phyloP scores from a whole-genome alignment of 2,329 filamentous ascomycete species.

The Botryotinia globosa region DNA sequence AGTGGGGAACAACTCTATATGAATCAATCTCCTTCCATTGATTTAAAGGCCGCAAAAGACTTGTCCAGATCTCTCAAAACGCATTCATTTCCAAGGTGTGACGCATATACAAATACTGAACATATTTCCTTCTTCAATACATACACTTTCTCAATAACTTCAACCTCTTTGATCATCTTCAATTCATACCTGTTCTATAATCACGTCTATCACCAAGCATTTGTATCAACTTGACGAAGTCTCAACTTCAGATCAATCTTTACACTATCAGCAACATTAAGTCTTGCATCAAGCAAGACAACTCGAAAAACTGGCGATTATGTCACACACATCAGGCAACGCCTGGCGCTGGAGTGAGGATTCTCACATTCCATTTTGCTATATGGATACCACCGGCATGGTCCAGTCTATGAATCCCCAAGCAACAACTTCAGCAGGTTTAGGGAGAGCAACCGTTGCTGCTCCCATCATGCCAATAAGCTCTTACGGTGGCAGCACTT shows the following conservation, averaged over 20 bases:
- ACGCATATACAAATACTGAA: constrained; percentile 11
- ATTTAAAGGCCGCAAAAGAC: not conserved
- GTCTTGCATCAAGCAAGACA: constrained; percentile 40
- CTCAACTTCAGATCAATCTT: not conserved
- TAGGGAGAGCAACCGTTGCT: constrained; percentile 46
- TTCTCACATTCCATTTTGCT: constrained; percentile 34
- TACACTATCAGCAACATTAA: not conserved
- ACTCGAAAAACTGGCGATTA: constrained; percentile 48
- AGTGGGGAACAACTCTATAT: constrained; percentile 15
- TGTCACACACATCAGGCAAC: constrained; percentile 46
- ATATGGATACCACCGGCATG: constrained; percentile 47
- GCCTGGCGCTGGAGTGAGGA: constrained; percentile 56
- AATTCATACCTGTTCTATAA: not conserved
- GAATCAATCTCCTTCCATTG: constrained; percentile 9
- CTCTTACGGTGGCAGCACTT: constrained; percentile 45
- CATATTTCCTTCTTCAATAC: constrained; percentile 5
- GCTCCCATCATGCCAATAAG: constrained; percentile 46
- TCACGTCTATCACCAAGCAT: not conserved
- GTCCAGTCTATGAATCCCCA: constrained; percentile 50
- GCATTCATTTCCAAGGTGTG: not conserved
- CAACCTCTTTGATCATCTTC: not conserved
- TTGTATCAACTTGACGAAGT: not conserved
- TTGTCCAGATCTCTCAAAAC: constrained; percentile 11
- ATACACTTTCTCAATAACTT: constrained; percentile 2
- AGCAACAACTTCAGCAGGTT: constrained; percentile 39